Evolutionary conservation across 768 basidiomycete genomes (phyloP), one percentile per base, ranked within the genome.

Genomic region (Pleurotus cornucopiae): DNA sequence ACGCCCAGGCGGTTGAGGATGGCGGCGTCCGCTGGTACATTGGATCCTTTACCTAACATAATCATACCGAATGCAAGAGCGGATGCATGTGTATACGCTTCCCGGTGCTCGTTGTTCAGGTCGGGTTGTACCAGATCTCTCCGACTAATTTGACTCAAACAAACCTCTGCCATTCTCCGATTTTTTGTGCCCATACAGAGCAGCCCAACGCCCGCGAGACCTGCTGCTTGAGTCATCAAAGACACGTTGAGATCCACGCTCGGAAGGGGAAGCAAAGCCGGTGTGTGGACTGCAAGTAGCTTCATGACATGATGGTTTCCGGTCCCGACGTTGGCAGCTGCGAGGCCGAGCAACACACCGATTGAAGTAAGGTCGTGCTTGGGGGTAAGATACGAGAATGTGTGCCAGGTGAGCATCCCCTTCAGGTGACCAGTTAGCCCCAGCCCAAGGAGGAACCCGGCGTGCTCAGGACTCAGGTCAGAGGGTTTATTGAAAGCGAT

Each of bases 351-450:
- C 0, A 99, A 79, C 41, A 98, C 81, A 2, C 89, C 97, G 46
- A 97, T 93, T 2, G 93, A 94, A 0, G 96, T 98, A 60, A 93
- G 78, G 63, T 98, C 95, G 66, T 98, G 95, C 64, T 98, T 94
- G 4, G 94, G 92, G 2, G 94, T 95, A 63, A 99, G 81, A 68
- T 98, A 97, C 12, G 85, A 84, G 67, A 96, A 98, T 0, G 94
- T 94, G 69, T 97, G 93, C 91, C 94, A 96, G 1, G 92, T 93
- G 63, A 91, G 71, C 83, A 99, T 85, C 57, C 87, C 85, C 60
- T 86, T 84, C 58, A 98, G 76, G 67, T 98, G 95, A 0, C 97
- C 97, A 1, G 86, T 91, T 20, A 99, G 75, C 0, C 97, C 97
- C 6, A 99, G 79, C 13, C 92, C 97, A 40, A 92, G 84, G 43